Conservation (phyloP, 352 stramenopile species). For the Pythium phragmitis region DNA sequence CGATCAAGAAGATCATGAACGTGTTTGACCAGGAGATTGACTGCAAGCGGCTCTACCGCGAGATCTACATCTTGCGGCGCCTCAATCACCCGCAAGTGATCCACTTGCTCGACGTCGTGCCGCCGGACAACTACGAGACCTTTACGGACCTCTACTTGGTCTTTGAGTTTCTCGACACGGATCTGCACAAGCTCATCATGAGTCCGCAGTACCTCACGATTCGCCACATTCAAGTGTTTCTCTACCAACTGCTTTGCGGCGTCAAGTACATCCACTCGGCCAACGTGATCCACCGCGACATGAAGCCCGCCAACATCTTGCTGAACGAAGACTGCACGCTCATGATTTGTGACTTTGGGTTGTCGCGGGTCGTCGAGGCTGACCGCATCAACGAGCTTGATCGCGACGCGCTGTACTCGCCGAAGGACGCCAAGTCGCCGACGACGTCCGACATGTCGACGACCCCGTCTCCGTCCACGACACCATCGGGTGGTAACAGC, state of each 20-base stretch:
- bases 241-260: constrained; percentile 94
- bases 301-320: constrained; percentile 89
- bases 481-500: constrained; percentile 51
- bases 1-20: constrained; percentile 90
- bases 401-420: constrained; percentile 71
- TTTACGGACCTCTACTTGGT: constrained; percentile 93
- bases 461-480: constrained; percentile 66
- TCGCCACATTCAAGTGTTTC: constrained; percentile 96
- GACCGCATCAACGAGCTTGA: constrained; percentile 73
- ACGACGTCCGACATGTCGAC: constrained; percentile 68
- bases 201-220: constrained; percentile 92
- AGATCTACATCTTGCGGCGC: constrained; percentile 88
- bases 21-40: constrained; percentile 89
- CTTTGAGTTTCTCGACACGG: constrained; percentile 92
- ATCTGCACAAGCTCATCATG: constrained; percentile 94
- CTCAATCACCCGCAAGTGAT: constrained; percentile 82
- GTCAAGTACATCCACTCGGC: constrained; percentile 96
- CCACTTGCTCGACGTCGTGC: constrained; percentile 80
- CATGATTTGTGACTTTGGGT: constrained; percentile 86
- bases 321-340: constrained; percentile 87
- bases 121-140: constrained; percentile 76
- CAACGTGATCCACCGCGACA: constrained; percentile 88
- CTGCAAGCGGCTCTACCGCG: constrained; percentile 83
- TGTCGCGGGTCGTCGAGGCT: constrained; percentile 80
- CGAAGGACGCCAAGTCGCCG: constrained; percentile 75